Evolutionary conservation across 805 yeast species (phyloP).

Genomic region (Sugiyamaella valdiviana): DNA sequence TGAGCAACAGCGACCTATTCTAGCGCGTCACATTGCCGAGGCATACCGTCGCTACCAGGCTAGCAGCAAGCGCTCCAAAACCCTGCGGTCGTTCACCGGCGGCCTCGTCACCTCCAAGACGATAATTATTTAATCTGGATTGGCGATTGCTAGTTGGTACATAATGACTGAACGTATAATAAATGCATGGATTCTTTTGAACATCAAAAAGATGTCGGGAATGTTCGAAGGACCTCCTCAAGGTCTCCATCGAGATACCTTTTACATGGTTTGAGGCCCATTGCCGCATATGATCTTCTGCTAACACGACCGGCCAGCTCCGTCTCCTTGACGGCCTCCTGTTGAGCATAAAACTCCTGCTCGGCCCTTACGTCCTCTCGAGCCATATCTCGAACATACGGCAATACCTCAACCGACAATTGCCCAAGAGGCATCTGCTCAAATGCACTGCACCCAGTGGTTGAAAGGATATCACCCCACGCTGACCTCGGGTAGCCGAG

Average conservation of each 20-base stretch:
- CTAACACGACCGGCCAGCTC: conserved; percentile 13
- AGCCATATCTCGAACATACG: conserved; percentile 28
- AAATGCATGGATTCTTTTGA: background rate
- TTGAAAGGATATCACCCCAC: background rate
- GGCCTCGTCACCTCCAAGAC: conserved; percentile 52
- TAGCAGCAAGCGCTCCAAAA: conserved; percentile 49
- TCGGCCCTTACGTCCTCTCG: conserved; percentile 19
- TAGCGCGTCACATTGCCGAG: conserved; percentile 76
- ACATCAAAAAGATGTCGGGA: background rate
- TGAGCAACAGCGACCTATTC: conserved; percentile 68
- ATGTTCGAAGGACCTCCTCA: conserved; percentile 13
- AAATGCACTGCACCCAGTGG: conserved; percentile 1
- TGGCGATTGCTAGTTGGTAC: background rate
- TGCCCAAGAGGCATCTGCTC: conserved; percentile 12
- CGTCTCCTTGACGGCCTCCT: background rate
- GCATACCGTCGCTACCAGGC: conserved; percentile 81
- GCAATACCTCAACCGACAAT: conserved; percentile 23
- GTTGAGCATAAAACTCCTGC: conserved; percentile 1
- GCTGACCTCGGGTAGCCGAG: conserved; percentile 6
- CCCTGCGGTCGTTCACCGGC: conserved; percentile 66
- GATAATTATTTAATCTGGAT: conserved; percentile 37
- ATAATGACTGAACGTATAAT: background rate
- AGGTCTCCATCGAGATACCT: conserved; percentile 18
- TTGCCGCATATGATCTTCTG: conserved; percentile 20
- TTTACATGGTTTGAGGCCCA: conserved; percentile 19